These are phyloP conservation scores for Epicoccum nigrum DNA, from an alignment of 2,329 filamentous ascomycete genomes.

Conservation along the genomic window DNA sequence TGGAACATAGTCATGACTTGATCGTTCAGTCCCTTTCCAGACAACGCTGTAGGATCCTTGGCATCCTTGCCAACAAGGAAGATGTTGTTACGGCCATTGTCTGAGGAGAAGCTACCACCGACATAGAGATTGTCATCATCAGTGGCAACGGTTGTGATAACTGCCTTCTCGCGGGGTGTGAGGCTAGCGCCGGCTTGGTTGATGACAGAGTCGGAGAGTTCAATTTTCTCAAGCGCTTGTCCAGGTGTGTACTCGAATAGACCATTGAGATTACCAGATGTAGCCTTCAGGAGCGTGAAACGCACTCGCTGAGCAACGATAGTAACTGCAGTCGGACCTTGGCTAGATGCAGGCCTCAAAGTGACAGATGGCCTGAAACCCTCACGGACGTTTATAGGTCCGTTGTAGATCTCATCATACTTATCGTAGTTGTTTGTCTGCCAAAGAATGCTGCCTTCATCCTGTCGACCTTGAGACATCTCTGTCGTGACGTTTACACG, in stretches of 20 bases:
- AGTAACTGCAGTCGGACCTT: constrained; percentile 63
- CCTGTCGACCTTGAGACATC: constrained; percentile 58
- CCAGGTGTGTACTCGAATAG: constrained; percentile 86
- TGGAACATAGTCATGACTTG: constrained; percentile 75
- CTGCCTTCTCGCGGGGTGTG: constrained; percentile 62
- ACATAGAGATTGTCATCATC: constrained; percentile 69
- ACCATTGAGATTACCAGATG: constrained; percentile 82
- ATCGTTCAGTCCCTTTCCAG: constrained; percentile 78
- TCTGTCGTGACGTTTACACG: constrained; percentile 79
- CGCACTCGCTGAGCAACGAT: constrained; percentile 89
- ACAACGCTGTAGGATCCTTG: constrained; percentile 65
- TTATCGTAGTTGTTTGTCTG: constrained; percentile 98
- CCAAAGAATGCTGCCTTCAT: constrained; percentile 69
- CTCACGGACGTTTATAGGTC: constrained; percentile 77
- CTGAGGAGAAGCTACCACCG: constrained; percentile 79
- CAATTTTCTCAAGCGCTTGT: constrained; percentile 63
- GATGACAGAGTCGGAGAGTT: constrained; percentile 75
- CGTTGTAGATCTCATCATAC: constrained; percentile 90
- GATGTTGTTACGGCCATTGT: constrained; percentile 71
- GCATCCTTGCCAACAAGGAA: constrained; percentile 67
- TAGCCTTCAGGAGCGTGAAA: constrained; percentile 75
- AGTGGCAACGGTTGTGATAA: constrained; percentile 71
- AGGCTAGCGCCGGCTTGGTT: constrained; percentile 77
- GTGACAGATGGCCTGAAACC: constrained; percentile 83
- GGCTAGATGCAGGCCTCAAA: constrained; percentile 70